A percentile compares a stretch with the other conserved stretches of the same genome.
These are phyloP conservation scores for Sporisorium sorghi DNA, from an alignment of 1,284 basidiomycete genomes.

Conservation along the genomic window DNA sequence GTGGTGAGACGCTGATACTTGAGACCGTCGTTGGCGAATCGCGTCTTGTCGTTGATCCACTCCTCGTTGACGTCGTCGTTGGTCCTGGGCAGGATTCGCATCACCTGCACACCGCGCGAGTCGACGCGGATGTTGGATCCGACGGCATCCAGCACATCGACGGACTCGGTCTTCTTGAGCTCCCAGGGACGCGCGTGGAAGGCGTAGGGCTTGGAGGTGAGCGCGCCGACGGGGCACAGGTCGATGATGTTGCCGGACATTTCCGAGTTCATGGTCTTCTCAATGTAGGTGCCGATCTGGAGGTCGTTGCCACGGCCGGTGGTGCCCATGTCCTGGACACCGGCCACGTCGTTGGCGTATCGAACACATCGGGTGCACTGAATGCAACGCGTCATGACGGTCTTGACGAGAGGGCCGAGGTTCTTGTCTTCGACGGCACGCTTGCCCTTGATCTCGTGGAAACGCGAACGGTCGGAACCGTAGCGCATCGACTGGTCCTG, in stretches of 20 bases:
- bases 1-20: slow-evolving; percentile 94
- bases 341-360: slow-evolving; percentile 98
- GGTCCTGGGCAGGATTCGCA: slow-evolving; percentile 94
- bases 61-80: slow-evolving; percentile 99
- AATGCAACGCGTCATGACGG: slow-evolving; percentile 99
- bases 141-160: slow-evolving; percentile 98
- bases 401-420: slow-evolving; percentile 97
- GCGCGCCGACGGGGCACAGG: slow-evolving; percentile 92
- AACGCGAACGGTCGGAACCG: slow-evolving; percentile 93
- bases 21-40: slow-evolving; percentile 94
- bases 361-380: slow-evolving; percentile 99
- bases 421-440: slow-evolving; percentile 99
- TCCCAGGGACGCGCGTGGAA: slow-evolving; percentile 99
- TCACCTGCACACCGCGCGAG: slow-evolving; percentile 93
- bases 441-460: slow-evolving; percentile 98
- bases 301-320: slow-evolving; percentile 97
- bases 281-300: slow-evolving; percentile 98
- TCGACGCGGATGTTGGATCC: slow-evolving; percentile 98
- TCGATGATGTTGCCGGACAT: slow-evolving; percentile 97
- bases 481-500: slow-evolving; percentile 99
- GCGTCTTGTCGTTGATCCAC: slow-evolving; percentile 99
- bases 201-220: slow-evolving; percentile 97
- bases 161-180: slow-evolving; percentile 95
- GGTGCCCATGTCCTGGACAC: slow-evolving; percentile 96
- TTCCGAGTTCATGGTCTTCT: slow-evolving; percentile 97